These are phyloP conservation scores for Lasiodiplodia citricola DNA, from an alignment of 2,329 filamentous ascomycete genomes.

Conservation along the genomic window DNA sequence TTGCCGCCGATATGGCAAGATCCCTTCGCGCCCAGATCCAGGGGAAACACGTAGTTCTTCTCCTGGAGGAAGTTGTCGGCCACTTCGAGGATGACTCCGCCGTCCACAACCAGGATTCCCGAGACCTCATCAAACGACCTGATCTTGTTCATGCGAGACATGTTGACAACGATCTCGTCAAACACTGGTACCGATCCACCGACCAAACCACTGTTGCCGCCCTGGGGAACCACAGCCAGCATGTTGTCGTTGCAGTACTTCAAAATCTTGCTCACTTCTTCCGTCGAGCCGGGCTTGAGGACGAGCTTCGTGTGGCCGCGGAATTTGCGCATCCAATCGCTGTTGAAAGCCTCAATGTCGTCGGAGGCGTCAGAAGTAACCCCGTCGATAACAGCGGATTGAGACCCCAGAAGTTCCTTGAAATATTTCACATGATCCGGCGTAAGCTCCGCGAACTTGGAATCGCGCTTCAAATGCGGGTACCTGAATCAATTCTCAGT, in stretches of 20 bases:
- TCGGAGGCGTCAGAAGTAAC: constrained; percentile 74
- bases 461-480: constrained; percentile 79
- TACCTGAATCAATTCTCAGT: constrained; percentile 55
- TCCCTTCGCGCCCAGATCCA: constrained; percentile 97
- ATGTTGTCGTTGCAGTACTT: constrained; percentile 94
- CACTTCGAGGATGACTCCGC: constrained; percentile 87
- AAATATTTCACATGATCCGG: constrained; percentile 83
- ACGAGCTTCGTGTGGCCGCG: constrained; percentile 87
- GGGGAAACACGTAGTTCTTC: constrained; percentile 85
- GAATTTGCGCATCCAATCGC: constrained; percentile 99
- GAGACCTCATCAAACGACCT: constrained; percentile 92
- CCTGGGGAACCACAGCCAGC: constrained; percentile 94
- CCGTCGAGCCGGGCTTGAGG: constrained; percentile 80
- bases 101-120: constrained; percentile 87
- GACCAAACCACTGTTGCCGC: constrained; percentile 94
- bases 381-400: constrained; percentile 83
- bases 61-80: constrained; percentile 86
- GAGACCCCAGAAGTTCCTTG: constrained; percentile 76
- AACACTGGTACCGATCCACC: constrained; percentile 96
- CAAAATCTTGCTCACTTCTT: constrained; percentile 88
- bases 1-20: constrained; percentile 97
- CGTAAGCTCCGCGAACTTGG: constrained; percentile 74
- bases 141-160: constrained; percentile 88
- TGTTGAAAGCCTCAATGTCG: constrained; percentile 91
- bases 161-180: constrained; percentile 95